Percentiles rank a stretch among this genome's conserved stretches.
phyloP scores from a whole-genome alignment of 192 early-diverging fungal genomes.

The Chytriomyces sp. region DNA sequence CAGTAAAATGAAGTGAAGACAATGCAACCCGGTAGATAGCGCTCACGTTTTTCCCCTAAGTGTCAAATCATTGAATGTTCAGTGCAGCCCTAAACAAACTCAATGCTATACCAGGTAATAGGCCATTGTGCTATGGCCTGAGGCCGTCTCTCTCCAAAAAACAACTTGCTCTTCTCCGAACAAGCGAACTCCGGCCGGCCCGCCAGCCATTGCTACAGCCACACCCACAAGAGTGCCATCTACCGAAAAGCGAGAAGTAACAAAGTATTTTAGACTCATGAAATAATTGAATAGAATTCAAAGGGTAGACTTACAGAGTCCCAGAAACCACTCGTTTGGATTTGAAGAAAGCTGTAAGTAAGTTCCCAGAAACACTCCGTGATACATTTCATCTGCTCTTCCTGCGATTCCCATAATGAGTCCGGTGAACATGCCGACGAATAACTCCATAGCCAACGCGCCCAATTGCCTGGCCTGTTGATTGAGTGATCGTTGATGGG shows the following conservation, averaged over 20 bases:
- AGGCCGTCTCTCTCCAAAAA: conserved; percentile 41
- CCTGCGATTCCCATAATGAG: conserved; percentile 16
- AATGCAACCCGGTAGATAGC: conserved; percentile 38
- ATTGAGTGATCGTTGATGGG: conserved; percentile 13
- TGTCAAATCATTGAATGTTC: conserved; percentile 5
- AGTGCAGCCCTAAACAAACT: conserved; percentile 37
- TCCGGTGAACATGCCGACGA: conserved; percentile 14
- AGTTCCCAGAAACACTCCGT: conserved; percentile 9
- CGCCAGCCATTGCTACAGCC: conserved; percentile 31
- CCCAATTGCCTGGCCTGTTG: neutral
- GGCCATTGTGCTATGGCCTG: conserved; percentile 32
- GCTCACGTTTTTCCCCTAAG: conserved; percentile 42
- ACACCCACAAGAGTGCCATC: conserved; percentile 23
- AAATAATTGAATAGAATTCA: neutral
- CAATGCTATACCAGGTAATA: conserved; percentile 36
- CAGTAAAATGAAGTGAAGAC: conserved; percentile 45
- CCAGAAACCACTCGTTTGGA: conserved; percentile 32
- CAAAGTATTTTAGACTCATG: neutral
- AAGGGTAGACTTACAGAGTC: conserved; percentile 11
- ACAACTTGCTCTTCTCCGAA: conserved; percentile 37
- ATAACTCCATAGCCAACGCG: conserved; percentile 14
- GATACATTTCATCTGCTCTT: conserved; percentile 14
- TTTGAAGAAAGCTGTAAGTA: conserved; percentile 4
- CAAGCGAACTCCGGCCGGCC: conserved; percentile 36
- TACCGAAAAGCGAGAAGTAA: neutral